Evolutionary conservation across 306 rosid genomes (phyloP).

Genomic region (Citrullus mucosospermus): DNA sequence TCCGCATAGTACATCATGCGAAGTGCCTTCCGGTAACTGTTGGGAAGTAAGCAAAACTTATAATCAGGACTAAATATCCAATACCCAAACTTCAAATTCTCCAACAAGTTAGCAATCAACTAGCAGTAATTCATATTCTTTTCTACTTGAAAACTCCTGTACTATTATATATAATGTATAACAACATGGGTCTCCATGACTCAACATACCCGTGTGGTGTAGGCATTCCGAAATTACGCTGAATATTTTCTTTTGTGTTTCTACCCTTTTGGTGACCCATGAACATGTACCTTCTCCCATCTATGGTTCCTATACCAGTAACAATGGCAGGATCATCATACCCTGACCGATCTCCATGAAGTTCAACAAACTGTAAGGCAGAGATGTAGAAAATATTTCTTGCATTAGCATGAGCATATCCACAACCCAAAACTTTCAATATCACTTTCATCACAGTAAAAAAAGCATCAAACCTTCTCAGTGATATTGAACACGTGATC

Average conservation of each 20-base stretch:
- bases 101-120: not conserved
- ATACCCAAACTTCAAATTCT: not conserved
- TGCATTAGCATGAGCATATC: constrained; percentile 5
- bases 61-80: constrained; percentile 9
- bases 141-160: not conserved
- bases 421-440: not conserved
- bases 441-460: constrained; percentile 9
- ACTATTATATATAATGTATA: not conserved
- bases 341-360: constrained; percentile 93
- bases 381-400: constrained; percentile 11
- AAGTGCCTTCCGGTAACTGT: constrained; percentile 89
- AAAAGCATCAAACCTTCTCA: constrained; percentile 46
- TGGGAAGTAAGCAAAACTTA: constrained; percentile 21
- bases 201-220: constrained; percentile 91
- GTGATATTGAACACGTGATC: constrained; percentile 86
- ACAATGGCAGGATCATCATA: constrained; percentile 98
- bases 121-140: not conserved
- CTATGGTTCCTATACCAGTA: constrained; percentile 79
- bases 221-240: constrained; percentile 97
- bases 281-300: constrained; percentile 77
- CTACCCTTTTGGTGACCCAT: constrained; percentile 98
- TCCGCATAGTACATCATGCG: constrained; percentile 88
- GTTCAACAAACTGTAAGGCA: constrained; percentile 72
- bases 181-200: not conserved
- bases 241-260: constrained; percentile 84